phyloP scores from a whole-genome alignment of 1,284 basidiomycete species.

The Rhodotorula sp. region DNA sequence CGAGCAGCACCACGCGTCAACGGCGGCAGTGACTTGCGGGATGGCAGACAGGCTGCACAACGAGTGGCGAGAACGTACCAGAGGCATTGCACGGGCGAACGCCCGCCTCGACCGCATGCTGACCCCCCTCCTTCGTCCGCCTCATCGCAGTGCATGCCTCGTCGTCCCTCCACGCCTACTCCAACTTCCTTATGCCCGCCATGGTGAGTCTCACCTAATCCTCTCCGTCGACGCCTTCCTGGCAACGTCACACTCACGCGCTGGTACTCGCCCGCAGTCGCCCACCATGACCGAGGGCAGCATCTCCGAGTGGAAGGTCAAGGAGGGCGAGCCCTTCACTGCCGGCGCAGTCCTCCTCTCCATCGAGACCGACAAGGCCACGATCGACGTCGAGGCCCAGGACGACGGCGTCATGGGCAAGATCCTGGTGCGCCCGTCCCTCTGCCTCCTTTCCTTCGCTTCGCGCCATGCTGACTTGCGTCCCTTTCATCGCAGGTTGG shows the following conservation, averaged over 20 bases:
- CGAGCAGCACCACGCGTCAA: no score
- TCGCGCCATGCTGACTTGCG: background rate
- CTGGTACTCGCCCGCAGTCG: constrained; percentile 18
- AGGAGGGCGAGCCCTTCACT: constrained; percentile 52
- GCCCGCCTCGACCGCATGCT: background rate
- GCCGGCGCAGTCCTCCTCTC: constrained; percentile 50
- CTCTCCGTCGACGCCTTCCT: no score
- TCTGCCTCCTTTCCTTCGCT: background rate
- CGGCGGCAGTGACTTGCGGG: no score
- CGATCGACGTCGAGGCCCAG: constrained; percentile 55
- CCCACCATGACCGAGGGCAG: constrained; percentile 48
- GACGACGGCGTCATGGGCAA: constrained; percentile 55
- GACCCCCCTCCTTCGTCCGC: background rate
- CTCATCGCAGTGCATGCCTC: constrained; percentile 26
- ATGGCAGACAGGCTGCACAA: background rate
- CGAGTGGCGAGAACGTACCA: background rate
- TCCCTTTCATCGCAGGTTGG: constrained; percentile 28
- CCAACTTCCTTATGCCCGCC: constrained; percentile 31
- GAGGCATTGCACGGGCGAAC: background rate
- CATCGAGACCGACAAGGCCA: constrained; percentile 48
- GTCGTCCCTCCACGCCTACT: constrained; percentile 3
- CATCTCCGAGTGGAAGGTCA: constrained; percentile 50
- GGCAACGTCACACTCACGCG: background rate
- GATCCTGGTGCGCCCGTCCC: constrained; percentile 45
- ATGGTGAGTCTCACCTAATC: constrained; percentile 1